Conservation (phyloP, 1,284 basidiomycete species). For the Leccinum subrobustum region DNA sequence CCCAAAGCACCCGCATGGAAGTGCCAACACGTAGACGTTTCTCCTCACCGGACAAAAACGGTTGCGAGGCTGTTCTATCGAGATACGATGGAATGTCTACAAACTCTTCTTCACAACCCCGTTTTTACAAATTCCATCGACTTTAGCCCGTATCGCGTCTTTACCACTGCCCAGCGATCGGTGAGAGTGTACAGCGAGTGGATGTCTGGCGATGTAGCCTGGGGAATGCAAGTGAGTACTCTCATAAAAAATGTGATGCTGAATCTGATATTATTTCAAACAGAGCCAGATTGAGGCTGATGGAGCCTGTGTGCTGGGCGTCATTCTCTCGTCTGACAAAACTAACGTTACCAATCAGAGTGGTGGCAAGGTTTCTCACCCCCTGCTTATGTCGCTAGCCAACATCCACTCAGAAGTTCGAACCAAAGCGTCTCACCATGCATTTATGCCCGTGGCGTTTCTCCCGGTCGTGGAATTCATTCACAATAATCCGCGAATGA, state of each 20-base stretch:
- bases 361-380: slow-evolving; percentile 18
- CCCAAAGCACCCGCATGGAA: neutral
- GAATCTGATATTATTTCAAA: neutral
- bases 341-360: slow-evolving; percentile 34
- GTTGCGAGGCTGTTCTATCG: neutral
- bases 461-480: slow-evolving; percentile 33
- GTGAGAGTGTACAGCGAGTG: neutral
- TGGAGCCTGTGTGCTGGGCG: slow-evolving; percentile 7
- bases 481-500: neutral
- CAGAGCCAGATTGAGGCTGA: neutral
- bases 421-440: slow-evolving; percentile 28
- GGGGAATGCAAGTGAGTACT: slow-evolving; percentile 3
- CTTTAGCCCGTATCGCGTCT: neutral
- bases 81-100: neutral
- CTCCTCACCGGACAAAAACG: neutral
- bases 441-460: slow-evolving; percentile 30
- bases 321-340: slow-evolving; percentile 34
- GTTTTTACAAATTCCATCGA: neutral
- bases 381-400: slow-evolving; percentile 29
- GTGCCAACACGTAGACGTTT: neutral
- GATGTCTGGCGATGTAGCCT: neutral
- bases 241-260: neutral
- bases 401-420: slow-evolving; percentile 33
- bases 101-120: neutral
- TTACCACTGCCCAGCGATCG: neutral